Percentiles rank a stretch among this genome's conserved stretches.
Conservation (phyloP, 2,329 filamentous ascomycete genomes). For the Cladosporium sp. region DNA sequence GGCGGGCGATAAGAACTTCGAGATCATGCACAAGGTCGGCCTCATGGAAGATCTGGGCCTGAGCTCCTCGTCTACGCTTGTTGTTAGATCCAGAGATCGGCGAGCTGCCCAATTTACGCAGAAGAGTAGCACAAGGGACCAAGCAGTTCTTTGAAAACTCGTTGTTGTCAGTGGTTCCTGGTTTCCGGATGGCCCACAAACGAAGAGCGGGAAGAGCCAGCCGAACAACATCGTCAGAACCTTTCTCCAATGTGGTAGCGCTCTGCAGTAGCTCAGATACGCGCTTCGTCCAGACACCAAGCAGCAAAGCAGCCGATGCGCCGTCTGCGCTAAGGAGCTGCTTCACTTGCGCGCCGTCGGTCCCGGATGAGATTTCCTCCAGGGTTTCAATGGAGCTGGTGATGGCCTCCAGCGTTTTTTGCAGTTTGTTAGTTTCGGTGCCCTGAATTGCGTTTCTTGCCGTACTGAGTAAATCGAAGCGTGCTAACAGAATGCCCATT, state of each 20-base stretch:
- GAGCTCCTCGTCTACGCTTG: constrained; percentile 5
- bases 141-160: constrained; percentile 26
- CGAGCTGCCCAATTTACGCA: constrained; percentile 13
- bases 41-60: background rate
- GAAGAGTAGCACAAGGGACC: constrained; percentile 18
- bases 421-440: background rate
- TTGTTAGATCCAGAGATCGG: background rate
- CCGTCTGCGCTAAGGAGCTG: constrained; percentile 21
- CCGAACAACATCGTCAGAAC: background rate
- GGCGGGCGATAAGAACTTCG: constrained; percentile 37
- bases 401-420: background rate
- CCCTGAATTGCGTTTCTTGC: background rate
- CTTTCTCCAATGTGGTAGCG: background rate
- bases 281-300: constrained; percentile 21
- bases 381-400: constrained; percentile 2
- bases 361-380: constrained; percentile 14
- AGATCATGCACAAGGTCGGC: constrained; percentile 17
- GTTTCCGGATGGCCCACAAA: constrained; percentile 27
- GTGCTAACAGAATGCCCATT: constrained; percentile 61
- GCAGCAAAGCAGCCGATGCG: constrained; percentile 20
- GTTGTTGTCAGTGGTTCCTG: constrained; percentile 18
- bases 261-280: background rate
- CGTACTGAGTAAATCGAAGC: constrained; percentile 4
- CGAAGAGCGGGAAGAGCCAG: constrained; percentile 16
- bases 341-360: constrained; percentile 20